phyloP scores from a whole-genome alignment of 2,329 filamentous ascomycete genomes.

The Tolypocladium album region DNA sequence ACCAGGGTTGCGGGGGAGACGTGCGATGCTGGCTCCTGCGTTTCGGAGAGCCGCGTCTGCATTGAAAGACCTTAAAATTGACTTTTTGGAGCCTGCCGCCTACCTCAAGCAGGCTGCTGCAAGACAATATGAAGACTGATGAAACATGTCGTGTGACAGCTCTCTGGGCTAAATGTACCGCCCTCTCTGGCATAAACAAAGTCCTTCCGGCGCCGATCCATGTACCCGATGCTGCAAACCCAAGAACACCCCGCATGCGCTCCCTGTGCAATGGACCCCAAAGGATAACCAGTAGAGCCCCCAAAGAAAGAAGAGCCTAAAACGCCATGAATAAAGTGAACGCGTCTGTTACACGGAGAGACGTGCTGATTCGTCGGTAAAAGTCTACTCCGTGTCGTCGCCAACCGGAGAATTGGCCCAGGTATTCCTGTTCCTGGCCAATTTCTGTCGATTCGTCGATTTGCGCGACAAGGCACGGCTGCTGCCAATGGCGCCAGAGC shows the following conservation, averaged over 20 bases:
- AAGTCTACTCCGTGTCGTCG: constrained; percentile 22
- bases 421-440: constrained; percentile 15
- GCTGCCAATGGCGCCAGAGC: constrained; percentile 23
- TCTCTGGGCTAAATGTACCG: neutral
- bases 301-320: neutral
- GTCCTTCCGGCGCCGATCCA: constrained; percentile 9
- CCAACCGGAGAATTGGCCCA: constrained; percentile 24
- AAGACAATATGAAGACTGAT: neutral
- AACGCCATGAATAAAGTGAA: constrained; percentile 1
- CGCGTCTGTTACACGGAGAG: neutral
- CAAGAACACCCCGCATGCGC: constrained; percentile 3
- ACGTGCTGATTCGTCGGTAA: neutral
- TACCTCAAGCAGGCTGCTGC: neutral
- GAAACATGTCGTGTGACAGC: neutral
- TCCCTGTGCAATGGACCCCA: constrained; percentile 3
- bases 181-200: constrained; percentile 5
- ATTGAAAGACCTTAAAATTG: neutral
- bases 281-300: constrained; percentile 1
- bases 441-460: constrained; percentile 17
- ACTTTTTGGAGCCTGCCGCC: neutral
- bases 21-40: neutral
- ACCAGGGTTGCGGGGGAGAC: neutral
- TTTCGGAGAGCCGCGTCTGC: neutral
- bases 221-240: neutral
- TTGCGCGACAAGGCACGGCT: constrained; percentile 17